Conservation (phyloP, 1,284 basidiomycete species). For the Grifola frondosa region DNA sequence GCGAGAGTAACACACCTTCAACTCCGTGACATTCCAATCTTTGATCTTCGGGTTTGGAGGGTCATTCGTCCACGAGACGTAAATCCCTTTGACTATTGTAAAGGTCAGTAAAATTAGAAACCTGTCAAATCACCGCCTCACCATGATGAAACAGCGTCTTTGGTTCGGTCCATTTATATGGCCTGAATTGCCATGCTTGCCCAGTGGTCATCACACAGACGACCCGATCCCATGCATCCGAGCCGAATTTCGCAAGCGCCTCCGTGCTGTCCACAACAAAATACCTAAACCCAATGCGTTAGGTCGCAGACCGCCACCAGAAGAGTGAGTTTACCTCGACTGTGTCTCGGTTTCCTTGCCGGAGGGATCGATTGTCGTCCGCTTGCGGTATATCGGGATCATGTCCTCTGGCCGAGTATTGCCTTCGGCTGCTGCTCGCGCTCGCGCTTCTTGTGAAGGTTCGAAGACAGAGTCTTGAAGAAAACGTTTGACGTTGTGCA, state of each 20-base stretch:
- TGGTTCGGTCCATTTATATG: slow-evolving; percentile 96
- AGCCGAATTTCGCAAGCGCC: slow-evolving; percentile 86
- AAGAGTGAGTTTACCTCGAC: slow-evolving; percentile 37
- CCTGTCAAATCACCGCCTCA: slow-evolving; percentile 36
- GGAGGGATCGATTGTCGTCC: slow-evolving; percentile 58
- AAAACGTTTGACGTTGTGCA: slow-evolving; percentile 96
- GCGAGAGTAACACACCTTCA: slow-evolving; percentile 61
- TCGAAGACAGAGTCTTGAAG: slow-evolving; percentile 90
- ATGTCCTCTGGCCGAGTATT: slow-evolving; percentile 82
- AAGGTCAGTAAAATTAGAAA: slow-evolving; percentile 8
- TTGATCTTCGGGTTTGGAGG: slow-evolving; percentile 84
- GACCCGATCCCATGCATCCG: slow-evolving; percentile 93
- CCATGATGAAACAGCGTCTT: slow-evolving; percentile 90
- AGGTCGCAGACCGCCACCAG: slow-evolving; percentile 3
- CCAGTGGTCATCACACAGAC: slow-evolving; percentile 97
- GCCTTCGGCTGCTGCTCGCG: slow-evolving; percentile 65
- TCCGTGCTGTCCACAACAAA: slow-evolving; percentile 93
- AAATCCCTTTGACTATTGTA: slow-evolving; percentile 88
- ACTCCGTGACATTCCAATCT: slow-evolving; percentile 96
- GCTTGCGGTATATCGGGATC: slow-evolving; percentile 78
- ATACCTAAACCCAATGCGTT: slow-evolving; percentile 43
- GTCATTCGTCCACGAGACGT: slow-evolving; percentile 92
- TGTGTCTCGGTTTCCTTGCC: slow-evolving; percentile 44
- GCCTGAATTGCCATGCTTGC: slow-evolving; percentile 96
- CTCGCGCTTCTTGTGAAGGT: slow-evolving; percentile 72